Conservation (phyloP, 139 green algal species). For the Pleodorina starrii region DNA sequence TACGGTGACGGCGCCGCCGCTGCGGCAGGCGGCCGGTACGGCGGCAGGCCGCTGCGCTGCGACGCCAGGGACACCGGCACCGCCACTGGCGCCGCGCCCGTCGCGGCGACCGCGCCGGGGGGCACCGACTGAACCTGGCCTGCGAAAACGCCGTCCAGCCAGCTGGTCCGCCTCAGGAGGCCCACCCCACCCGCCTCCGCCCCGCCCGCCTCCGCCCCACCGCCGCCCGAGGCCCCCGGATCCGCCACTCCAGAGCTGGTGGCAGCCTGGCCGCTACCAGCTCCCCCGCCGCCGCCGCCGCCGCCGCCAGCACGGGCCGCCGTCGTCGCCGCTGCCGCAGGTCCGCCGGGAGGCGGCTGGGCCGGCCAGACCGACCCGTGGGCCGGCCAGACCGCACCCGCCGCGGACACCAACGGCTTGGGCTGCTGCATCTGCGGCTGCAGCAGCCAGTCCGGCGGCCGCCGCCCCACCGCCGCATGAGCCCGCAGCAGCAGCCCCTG, state of each 20-base stretch:
- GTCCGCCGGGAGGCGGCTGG: too few relatives aligned
- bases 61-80: neutral
- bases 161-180: neutral
- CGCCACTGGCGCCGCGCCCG: neutral
- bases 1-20: neutral
- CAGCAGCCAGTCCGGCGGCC: constrained; percentile 16
- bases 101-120: neutral
- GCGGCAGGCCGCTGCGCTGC: neutral
- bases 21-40: neutral
- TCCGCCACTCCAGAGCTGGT: neutral
- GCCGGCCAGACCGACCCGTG: too few relatives aligned
- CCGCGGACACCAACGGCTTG: too few relatives aligned
- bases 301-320: neutral
- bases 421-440: neutral
- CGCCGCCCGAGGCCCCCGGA: neutral
- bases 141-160: neutral
- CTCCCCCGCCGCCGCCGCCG: too few relatives aligned
- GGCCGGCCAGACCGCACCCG: too few relatives aligned
- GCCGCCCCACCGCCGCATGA: neutral
- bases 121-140: too few relatives aligned
- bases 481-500: neutral
- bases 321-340: neutral
- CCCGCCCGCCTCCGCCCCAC: neutral
- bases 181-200: neutral
- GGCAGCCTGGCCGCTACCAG: too few relatives aligned